Evolutionary conservation across 768 basidiomycete genomes (phyloP).

Genomic region (Boletellus sp.): DNA sequence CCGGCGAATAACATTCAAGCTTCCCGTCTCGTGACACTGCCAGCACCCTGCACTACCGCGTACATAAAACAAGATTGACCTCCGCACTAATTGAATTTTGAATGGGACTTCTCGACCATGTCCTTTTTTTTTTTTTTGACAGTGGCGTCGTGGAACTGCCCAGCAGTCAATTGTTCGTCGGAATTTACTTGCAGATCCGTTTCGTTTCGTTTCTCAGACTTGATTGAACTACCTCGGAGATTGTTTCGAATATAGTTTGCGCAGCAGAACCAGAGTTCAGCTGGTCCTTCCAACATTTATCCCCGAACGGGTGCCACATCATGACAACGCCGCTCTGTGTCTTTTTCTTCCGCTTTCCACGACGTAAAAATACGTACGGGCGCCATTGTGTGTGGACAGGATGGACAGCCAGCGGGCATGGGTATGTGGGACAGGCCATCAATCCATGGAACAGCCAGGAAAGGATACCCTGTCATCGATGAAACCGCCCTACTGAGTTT

Average conservation of each 20-base stretch:
- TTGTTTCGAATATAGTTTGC: constrained; percentile 22
- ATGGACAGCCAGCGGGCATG: background rate
- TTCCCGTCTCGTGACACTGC: constrained; percentile 17
- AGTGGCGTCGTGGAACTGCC: constrained; percentile 21
- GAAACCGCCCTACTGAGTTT: constrained; percentile 3
- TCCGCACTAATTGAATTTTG: constrained; percentile 13
- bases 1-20: constrained; percentile 3
- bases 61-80: no score
- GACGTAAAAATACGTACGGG: constrained; percentile 23
- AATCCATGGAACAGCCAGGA: background rate
- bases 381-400: background rate
- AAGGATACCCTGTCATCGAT: constrained; percentile 3
- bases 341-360: constrained; percentile 5
- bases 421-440: no score
- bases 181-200: constrained; percentile 19
- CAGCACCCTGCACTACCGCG: constrained; percentile 4
- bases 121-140: constrained; percentile 16
- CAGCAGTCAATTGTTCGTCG: constrained; percentile 17
- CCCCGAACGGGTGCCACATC: constrained; percentile 18
- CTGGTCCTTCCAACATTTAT: constrained; percentile 11
- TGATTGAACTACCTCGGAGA: constrained; percentile 25
- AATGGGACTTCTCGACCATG: constrained; percentile 6
- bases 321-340: constrained; percentile 9
- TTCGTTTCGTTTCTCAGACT: constrained; percentile 11
- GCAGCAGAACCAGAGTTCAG: constrained; percentile 15